phyloP scores from a whole-genome alignment of 1,284 basidiomycete species.

The Tilletia walkeri region DNA sequence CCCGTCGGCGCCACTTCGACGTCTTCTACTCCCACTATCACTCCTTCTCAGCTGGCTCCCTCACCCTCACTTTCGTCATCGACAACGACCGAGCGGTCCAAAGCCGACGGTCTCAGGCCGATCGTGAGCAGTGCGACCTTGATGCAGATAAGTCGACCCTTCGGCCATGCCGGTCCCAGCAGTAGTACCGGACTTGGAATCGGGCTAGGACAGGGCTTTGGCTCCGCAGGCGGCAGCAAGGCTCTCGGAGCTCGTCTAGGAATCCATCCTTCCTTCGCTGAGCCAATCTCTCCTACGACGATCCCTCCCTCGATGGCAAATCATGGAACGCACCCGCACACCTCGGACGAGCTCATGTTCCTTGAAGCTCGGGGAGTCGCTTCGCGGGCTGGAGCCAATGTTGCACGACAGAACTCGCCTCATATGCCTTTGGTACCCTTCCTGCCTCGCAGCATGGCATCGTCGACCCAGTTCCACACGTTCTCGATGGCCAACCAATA shows the following conservation, averaged over 20 bases:
- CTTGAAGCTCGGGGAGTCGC: background rate
- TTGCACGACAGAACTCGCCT: too few species aligned
- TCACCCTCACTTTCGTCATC: too few species aligned
- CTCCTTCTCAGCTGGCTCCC: too few species aligned
- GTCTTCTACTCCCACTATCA: too few species aligned
- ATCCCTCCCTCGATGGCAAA: background rate
- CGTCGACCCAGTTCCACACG: too few species aligned
- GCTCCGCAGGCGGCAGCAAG: background rate
- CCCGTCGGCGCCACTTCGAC: background rate
- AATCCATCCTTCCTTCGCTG: background rate
- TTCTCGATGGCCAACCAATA: too few species aligned
- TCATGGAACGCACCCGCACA: too few species aligned
- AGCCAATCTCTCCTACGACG: conserved; percentile 11
- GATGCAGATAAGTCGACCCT: background rate
- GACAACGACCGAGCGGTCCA: background rate
- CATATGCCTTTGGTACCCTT: too few species aligned
- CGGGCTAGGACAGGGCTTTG: background rate
- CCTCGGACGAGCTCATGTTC: conserved; percentile 7
- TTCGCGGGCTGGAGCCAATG: too few species aligned
- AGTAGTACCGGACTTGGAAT: background rate
- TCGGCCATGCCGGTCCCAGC: background rate
- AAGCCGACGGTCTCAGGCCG: background rate
- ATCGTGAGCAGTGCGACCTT: background rate
- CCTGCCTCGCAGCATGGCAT: too few species aligned
- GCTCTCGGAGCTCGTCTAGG: background rate